Evolutionary conservation across 2,329 filamentous ascomycete genomes (phyloP).

Genomic region (Ophiostoma perfectum): DNA sequence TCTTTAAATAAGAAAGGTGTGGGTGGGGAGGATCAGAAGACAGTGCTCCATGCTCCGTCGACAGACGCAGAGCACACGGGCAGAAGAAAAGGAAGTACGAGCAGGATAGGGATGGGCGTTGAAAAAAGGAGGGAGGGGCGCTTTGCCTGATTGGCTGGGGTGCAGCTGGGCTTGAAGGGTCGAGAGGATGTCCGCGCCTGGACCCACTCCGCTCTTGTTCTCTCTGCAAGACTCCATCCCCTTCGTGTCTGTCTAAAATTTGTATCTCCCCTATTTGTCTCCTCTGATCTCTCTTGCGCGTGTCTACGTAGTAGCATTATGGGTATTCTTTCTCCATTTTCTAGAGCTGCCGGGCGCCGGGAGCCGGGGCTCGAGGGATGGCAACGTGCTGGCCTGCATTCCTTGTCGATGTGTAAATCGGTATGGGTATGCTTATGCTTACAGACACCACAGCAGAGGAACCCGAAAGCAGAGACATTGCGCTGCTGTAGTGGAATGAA

Average conservation of each 20-base stretch:
- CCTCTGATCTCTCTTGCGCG: too few species aligned
- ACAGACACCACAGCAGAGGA: not conserved
- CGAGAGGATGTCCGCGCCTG: not conserved
- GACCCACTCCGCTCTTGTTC: not conserved
- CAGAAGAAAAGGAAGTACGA: not conserved
- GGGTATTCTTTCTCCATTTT: slow-evolving; percentile 9
- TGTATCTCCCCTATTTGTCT: not conserved
- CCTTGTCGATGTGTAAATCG: slow-evolving; percentile 4
- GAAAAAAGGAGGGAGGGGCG: slow-evolving; percentile 16
- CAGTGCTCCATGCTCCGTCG: not conserved
- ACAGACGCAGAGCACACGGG: not conserved
- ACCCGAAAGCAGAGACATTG: too few species aligned
- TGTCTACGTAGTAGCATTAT: not conserved
- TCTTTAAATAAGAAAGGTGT: not conserved
- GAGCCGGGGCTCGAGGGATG: slow-evolving; percentile 4
- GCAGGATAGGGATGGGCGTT: slow-evolving; percentile 1
- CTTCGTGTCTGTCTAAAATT: not conserved
- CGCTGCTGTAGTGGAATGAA: not conserved
- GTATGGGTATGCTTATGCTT: not conserved
- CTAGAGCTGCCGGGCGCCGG: slow-evolving; percentile 1
- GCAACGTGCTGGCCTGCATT: not conserved
- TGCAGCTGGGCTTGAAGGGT: not conserved
- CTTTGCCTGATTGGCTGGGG: slow-evolving; percentile 15
- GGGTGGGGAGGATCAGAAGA: not conserved
- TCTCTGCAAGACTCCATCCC: not conserved